Percentiles rank a stretch among this genome's conserved stretches.
Evolutionary conservation across 352 stramenopile genomes (phyloP).

Genomic region (Globisporangium polare): DNA sequence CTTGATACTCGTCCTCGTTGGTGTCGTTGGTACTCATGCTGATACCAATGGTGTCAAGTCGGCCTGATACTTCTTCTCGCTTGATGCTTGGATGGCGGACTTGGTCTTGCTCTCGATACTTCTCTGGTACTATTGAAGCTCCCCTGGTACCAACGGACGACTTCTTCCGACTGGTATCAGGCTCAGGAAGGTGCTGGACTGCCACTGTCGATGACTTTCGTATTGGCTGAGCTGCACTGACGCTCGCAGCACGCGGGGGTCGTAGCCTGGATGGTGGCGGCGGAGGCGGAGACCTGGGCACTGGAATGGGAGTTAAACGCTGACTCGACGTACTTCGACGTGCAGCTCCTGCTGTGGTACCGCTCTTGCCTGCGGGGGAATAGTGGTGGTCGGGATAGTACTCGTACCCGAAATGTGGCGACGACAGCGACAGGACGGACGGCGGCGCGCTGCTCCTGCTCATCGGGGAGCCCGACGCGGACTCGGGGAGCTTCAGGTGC

Average conservation of each 20-base stretch:
- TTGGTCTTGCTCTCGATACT: background rate
- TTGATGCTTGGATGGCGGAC: background rate
- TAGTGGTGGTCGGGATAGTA: background rate
- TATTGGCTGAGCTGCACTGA: background rate
- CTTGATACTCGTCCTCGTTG: background rate
- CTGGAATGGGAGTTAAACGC: background rate
- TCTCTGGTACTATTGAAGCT: background rate
- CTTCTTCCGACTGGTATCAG: background rate
- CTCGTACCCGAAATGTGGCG: conserved; percentile 12
- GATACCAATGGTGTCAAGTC: background rate
- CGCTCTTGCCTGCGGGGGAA: background rate
- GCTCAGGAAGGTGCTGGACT: background rate
- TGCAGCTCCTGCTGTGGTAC: background rate
- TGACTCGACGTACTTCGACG: background rate
- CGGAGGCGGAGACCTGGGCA: background rate
- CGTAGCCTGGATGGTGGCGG: conserved; percentile 1
- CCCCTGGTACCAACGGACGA: background rate
- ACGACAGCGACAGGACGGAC: conserved; percentile 5
- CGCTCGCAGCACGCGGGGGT: background rate
- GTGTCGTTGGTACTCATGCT: background rate
- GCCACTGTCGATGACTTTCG: background rate
- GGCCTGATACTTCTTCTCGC: background rate
- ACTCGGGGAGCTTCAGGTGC: conserved; percentile 19
- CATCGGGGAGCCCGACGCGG: background rate
- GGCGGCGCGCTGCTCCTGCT: background rate